phyloP scores from a whole-genome alignment of 352 stramenopile genomes.

The Phytophthora multivora region DNA sequence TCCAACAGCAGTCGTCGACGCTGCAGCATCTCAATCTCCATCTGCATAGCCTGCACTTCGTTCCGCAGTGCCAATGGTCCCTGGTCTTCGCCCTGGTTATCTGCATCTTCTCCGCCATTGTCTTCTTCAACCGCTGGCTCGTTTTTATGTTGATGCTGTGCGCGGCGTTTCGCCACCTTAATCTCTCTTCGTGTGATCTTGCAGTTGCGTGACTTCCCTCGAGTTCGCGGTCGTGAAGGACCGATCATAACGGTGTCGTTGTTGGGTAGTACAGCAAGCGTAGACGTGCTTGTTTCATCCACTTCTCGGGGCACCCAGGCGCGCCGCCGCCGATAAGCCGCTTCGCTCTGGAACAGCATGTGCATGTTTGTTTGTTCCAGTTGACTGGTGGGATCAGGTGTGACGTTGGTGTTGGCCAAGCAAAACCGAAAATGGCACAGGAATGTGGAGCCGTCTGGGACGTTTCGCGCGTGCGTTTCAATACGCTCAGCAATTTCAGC shows the following conservation, averaged over 20 bases:
- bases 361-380: constrained; percentile 30
- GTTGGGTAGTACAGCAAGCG: not conserved
- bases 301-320: constrained; percentile 21
- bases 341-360: constrained; percentile 35
- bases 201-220: constrained; percentile 24
- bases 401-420: not conserved
- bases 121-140: constrained; percentile 7
- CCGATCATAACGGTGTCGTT: not conserved
- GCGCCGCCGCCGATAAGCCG: constrained; percentile 16
- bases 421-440: constrained; percentile 17
- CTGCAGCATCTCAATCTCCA: constrained; percentile 44
- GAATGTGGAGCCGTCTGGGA: not conserved
- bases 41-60: constrained; percentile 38
- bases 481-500: not conserved
- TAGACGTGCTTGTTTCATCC: not conserved
- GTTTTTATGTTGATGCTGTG: not conserved
- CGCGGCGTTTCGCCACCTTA: not conserved
- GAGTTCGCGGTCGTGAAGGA: not conserved
- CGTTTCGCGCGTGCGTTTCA: not conserved
- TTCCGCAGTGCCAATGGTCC: not conserved
- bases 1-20: constrained; percentile 40
- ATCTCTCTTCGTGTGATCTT: constrained; percentile 3
- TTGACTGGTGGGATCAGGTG: constrained; percentile 1
- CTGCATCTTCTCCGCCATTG: not conserved
- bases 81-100: constrained; percentile 8